A percentile compares a stretch with the other conserved stretches of the same genome.
Evolutionary conservation across 768 basidiomycete species (phyloP).

Genomic region (Phaffia australis): DNA sequence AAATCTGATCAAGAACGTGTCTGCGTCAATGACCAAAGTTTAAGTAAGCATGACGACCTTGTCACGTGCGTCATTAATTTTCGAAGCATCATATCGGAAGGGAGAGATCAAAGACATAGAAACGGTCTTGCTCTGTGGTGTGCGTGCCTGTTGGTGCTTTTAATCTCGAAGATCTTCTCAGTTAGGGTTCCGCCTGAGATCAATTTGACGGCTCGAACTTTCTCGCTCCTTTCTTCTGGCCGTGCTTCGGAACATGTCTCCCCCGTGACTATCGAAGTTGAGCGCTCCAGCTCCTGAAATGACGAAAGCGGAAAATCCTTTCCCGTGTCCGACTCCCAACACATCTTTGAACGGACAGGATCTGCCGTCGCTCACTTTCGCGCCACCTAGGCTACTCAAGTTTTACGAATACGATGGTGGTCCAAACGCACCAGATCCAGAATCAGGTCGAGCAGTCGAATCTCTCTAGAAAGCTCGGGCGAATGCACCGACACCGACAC

Average conservation of each 20-base stretch:
- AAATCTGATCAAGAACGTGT: too few relatives aligned
- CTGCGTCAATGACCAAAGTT: too few relatives aligned
- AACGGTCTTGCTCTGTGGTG: too few relatives aligned
- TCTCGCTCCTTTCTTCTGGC: too few relatives aligned
- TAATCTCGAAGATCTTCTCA: too few relatives aligned
- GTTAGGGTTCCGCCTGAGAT: too few relatives aligned
- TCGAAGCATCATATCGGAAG: too few relatives aligned
- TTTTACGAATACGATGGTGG: slow-evolving; percentile 78
- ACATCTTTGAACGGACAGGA: slow-evolving; percentile 86
- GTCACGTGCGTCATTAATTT: too few relatives aligned
- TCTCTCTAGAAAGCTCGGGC: slow-evolving; percentile 36
- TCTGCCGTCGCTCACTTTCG: slow-evolving; percentile 61
- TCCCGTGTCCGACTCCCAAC: slow-evolving; percentile 60
- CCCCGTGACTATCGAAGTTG: slow-evolving; percentile 85
- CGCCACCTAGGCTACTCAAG: slow-evolving; percentile 52
- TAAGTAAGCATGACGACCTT: too few relatives aligned
- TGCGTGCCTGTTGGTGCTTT: too few relatives aligned
- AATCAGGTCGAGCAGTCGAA: slow-evolving; percentile 38
- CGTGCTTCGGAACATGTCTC: slow-evolving; percentile 82
- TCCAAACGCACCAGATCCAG: slow-evolving; percentile 43
- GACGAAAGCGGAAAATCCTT: slow-evolving; percentile 71
- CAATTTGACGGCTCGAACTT: too few relatives aligned
- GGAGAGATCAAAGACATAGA: too few relatives aligned
- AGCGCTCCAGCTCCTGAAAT: slow-evolving; percentile 89
- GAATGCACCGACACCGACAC: slow-evolving; percentile 52